phyloP scores from a whole-genome alignment of 1,284 basidiomycete species.

The Rhodotorula sp. region DNA sequence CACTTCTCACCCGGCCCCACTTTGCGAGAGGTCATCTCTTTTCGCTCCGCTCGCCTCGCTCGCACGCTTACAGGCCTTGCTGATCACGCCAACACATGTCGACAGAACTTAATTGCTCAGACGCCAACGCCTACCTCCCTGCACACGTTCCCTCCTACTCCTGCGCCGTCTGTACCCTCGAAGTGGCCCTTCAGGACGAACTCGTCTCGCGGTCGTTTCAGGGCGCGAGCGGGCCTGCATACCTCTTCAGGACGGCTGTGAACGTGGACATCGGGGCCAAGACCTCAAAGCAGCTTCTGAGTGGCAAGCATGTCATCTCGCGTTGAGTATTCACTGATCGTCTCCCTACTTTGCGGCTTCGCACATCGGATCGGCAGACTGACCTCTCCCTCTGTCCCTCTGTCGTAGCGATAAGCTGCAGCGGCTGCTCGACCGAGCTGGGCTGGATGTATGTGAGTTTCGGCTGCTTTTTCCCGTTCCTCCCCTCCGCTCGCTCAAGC shows the following conservation, averaged over 20 bases:
- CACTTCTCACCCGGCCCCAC: no score
- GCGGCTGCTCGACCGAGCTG: conserved; percentile 25
- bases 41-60: no score
- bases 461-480: not conserved
- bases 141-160: conserved; percentile 14
- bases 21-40: no score
- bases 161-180: conserved; percentile 25
- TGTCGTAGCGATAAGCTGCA: conserved; percentile 2
- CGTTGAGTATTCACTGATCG: conserved; percentile 11
- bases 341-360: not conserved
- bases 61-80: no score
- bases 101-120: not conserved
- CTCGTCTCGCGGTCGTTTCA: conserved; percentile 29
- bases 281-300: conserved; percentile 20
- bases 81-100: not conserved
- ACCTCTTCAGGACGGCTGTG: conserved; percentile 19
- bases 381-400: not conserved
- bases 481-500: not conserved
- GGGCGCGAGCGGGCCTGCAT: conserved; percentile 18
- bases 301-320: conserved; percentile 27
- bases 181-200: conserved; percentile 25
- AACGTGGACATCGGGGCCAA: conserved; percentile 15
- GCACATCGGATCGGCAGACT: no score
- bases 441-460: conserved; percentile 30
- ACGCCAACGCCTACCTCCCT: conserved; percentile 9